phyloP scores from a whole-genome alignment of 768 basidiomycete species.

The Epithele typhae region DNA sequence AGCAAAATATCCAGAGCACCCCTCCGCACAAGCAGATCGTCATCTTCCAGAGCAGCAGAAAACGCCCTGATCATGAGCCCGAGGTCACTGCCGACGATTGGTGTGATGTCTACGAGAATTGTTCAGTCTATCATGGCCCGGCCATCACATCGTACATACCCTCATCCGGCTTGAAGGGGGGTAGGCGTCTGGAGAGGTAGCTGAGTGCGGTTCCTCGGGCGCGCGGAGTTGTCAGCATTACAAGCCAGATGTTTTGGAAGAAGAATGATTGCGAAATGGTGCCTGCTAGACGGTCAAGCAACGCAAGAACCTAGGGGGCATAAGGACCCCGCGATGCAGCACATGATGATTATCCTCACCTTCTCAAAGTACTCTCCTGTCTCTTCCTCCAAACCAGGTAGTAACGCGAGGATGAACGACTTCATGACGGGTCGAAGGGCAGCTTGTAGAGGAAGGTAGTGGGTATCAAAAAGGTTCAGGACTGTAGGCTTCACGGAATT shows the following conservation, averaged over 20 bases:
- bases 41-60: conserved; percentile 86
- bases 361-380: conserved; percentile 97
- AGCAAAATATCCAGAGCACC: conserved; percentile 81
- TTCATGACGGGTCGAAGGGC: conserved; percentile 88
- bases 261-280: conserved; percentile 88
- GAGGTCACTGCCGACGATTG: conserved; percentile 78
- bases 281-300: conserved; percentile 79
- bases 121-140: conserved; percentile 1
- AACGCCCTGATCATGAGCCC: conserved; percentile 95
- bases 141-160: conserved; percentile 36
- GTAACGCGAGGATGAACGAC: conserved; percentile 86
- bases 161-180: conserved; percentile 64
- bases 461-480: conserved; percentile 86
- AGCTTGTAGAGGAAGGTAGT: conserved; percentile 83
- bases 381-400: conserved; percentile 96
- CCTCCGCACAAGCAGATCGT: conserved; percentile 86
- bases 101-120: conserved; percentile 47
- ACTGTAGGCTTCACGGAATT: conserved; percentile 60
- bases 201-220: conserved; percentile 85
- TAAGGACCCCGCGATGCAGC: not conserved
- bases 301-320: conserved; percentile 62
- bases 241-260: conserved; percentile 92
- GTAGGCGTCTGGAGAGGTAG: conserved; percentile 79
- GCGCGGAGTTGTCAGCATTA: conserved; percentile 85
- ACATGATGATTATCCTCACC: conserved; percentile 32